Percentiles rank a stretch among this genome's conserved stretches.
These are phyloP conservation scores for Rostrohypoxylon terebratum DNA, from an alignment of 495 filamentous ascomycete genomes.

Conservation along the genomic window DNA sequence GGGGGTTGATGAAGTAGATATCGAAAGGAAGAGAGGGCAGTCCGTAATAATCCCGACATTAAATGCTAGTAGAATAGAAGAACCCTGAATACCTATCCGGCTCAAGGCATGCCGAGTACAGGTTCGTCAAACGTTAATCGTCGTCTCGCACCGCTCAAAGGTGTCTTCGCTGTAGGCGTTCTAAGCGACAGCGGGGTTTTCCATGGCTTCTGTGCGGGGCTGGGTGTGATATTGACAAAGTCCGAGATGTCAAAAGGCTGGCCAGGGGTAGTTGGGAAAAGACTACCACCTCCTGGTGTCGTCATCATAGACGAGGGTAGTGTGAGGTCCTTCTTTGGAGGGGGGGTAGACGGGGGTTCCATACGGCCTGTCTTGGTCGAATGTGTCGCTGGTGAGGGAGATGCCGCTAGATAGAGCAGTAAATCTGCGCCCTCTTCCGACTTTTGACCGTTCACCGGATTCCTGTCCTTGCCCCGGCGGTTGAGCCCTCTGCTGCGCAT, in stretches of 20 bases:
- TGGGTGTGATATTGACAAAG: slow-evolving; percentile 96
- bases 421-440: slow-evolving; percentile 88
- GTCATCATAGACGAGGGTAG: slow-evolving; percentile 90
- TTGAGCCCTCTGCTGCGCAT: slow-evolving; percentile 66
- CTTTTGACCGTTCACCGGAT: slow-evolving; percentile 48
- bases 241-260: slow-evolving; percentile 92
- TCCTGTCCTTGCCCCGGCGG: slow-evolving; percentile 55
- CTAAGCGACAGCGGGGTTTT: slow-evolving; percentile 68
- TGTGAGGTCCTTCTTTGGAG: slow-evolving; percentile 75
- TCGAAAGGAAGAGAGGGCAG: slow-evolving; percentile 19
- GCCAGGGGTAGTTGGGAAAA: slow-evolving; percentile 71
- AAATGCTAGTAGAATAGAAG: background rate
- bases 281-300: slow-evolving; percentile 76
- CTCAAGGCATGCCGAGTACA: slow-evolving; percentile 9
- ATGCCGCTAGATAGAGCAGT: slow-evolving; percentile 90
- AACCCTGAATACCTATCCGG: background rate
- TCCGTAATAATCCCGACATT: slow-evolving; percentile 12
- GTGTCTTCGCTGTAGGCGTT: slow-evolving; percentile 55
- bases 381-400: slow-evolving; percentile 81
- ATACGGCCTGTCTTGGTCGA: slow-evolving; percentile 53
- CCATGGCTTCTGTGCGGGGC: slow-evolving; percentile 89
- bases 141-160: slow-evolving; percentile 55
- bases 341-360: slow-evolving; percentile 89
- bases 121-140: slow-evolving; percentile 62
- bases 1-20: background rate